These are phyloP conservation scores for Dryadomyces sulphureus DNA, from an alignment of 2,329 filamentous ascomycete species.

Conservation along the genomic window DNA sequence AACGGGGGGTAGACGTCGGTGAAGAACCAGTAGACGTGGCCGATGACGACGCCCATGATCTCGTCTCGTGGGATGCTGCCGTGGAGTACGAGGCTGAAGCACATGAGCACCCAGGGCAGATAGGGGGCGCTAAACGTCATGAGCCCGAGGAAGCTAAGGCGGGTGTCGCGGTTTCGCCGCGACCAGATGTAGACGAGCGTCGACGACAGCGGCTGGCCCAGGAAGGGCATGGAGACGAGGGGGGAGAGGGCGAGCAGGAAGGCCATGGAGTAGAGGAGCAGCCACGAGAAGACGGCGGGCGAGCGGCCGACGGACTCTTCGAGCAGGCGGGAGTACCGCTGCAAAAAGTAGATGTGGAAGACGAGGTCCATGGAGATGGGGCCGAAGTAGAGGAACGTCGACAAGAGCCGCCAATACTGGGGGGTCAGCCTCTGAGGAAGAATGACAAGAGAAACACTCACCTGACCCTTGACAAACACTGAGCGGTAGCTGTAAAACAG, in stretches of 20 bases:
- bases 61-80: constrained; percentile 87
- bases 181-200: constrained; percentile 98
- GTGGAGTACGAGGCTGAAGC: constrained; percentile 82
- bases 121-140: constrained; percentile 89
- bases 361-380: constrained; percentile 85
- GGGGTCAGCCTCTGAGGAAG: neutral
- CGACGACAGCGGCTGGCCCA: constrained; percentile 84
- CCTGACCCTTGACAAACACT: constrained; percentile 85
- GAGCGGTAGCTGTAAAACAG: constrained; percentile 92
- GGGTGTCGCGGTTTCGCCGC: constrained; percentile 79
- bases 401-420: constrained; percentile 92
- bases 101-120: constrained; percentile 89
- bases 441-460: constrained; percentile 24
- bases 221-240: constrained; percentile 78
- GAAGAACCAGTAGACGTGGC: constrained; percentile 97
- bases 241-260: constrained; percentile 72
- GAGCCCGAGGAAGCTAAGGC: constrained; percentile 76
- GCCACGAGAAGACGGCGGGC: constrained; percentile 88
- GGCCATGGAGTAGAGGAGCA: constrained; percentile 71
- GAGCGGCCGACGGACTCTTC: constrained; percentile 90
- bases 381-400: constrained; percentile 95
- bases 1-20: constrained; percentile 89
- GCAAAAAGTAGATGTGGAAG: constrained; percentile 97
- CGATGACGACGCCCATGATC: constrained; percentile 86
- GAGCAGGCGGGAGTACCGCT: constrained; percentile 86